These are phyloP conservation scores for Metrosideros polymorpha DNA, from an alignment of 441 rosid species.

Conservation along the genomic window DNA sequence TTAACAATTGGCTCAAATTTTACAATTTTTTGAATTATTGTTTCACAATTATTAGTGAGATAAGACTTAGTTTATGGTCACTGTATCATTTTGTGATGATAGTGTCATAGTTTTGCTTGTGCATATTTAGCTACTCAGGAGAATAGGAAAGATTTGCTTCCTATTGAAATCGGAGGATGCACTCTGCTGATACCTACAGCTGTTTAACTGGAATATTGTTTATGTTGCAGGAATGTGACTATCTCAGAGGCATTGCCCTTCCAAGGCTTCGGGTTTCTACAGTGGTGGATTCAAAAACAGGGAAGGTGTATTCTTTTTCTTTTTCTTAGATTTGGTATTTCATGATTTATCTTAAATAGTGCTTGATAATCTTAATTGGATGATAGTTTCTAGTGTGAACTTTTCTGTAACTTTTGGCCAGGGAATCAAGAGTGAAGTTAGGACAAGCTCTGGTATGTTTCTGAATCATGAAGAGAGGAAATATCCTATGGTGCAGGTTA, in stretches of 20 bases:
- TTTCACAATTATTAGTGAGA: not conserved
- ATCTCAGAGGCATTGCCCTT: constrained; percentile 64
- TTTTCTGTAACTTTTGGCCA: constrained; percentile 10
- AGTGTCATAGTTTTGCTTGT: not conserved
- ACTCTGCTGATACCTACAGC: not conserved
- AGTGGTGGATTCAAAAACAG: constrained; percentile 83
- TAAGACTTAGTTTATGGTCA: not conserved
- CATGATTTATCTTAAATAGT: not conserved
- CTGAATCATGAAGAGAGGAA: constrained; percentile 50
- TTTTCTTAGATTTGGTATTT: not conserved
- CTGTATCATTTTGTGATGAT: not conserved
- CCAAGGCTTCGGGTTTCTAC: constrained; percentile 81
- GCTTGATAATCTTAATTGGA: not conserved
- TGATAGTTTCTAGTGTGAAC: not conserved
- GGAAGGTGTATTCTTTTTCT: constrained; percentile 48
- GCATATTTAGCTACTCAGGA: not conserved
- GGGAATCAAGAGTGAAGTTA: constrained; percentile 88
- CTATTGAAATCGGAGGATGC: not conserved
- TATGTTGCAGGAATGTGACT: constrained; percentile 82
- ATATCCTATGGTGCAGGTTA: constrained; percentile 75
- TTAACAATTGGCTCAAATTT: not conserved
- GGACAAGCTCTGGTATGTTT: constrained; percentile 99
- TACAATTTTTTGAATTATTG: not conserved
- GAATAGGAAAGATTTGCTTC: not conserved
- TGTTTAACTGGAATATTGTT: not conserved